Evolutionary conservation across 129 eudicot species (phyloP).

Genomic region (Flaveria brownii): DNA sequence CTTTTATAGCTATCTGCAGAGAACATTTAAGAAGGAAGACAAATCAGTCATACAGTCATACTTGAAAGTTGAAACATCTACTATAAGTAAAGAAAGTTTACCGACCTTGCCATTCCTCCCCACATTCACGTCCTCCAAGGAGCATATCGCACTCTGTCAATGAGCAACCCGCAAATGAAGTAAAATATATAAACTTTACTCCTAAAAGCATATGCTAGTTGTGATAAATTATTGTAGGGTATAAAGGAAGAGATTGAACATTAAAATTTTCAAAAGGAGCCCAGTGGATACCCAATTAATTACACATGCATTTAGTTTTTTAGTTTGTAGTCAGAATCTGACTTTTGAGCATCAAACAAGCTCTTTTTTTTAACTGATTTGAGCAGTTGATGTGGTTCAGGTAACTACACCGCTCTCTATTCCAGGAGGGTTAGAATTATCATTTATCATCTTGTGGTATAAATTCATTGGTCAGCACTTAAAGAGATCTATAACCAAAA

Average conservation of each 20-base stretch:
- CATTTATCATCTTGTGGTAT: no score
- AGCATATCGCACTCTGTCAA: slow-evolving; percentile 85
- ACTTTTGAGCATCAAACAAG: slow-evolving; percentile 14
- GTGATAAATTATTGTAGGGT: not conserved
- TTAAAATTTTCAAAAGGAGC: not conserved
- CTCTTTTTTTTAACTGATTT: not conserved
- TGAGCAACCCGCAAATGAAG: slow-evolving; percentile 24
- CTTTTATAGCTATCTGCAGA: slow-evolving; percentile 74
- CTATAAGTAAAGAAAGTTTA: not conserved
- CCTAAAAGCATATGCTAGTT: not conserved
- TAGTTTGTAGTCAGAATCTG: not conserved
- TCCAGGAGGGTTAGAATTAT: no score
- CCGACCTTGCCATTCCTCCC: slow-evolving; percentile 84
- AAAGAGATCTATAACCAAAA: not conserved
- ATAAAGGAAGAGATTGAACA: not conserved
- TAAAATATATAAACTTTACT: slow-evolving; percentile 13
- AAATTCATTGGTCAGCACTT: not conserved
- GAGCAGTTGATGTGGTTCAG: not conserved
- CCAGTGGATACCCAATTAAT: not conserved
- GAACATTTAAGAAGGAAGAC: not conserved
- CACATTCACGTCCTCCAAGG: slow-evolving; percentile 75
- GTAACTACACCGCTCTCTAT: not conserved
- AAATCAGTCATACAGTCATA: not conserved
- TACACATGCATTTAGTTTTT: not conserved
- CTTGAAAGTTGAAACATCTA: not conserved